Conservation (phyloP, 78 protist species). For the Dictyostelium purpureum region DNA sequence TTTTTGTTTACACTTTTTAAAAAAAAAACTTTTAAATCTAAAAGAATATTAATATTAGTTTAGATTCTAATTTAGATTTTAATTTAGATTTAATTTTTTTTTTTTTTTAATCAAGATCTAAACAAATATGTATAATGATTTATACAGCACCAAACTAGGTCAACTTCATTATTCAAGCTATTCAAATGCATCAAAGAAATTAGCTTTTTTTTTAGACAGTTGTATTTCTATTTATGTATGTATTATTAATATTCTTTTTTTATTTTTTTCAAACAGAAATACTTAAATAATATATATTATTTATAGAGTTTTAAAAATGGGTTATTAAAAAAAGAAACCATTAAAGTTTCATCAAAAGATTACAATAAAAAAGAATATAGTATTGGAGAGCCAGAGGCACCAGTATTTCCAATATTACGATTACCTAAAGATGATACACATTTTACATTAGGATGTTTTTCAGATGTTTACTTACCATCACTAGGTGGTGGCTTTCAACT, state of each 20-base stretch:
- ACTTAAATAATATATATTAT: neutral
- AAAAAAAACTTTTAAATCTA: no score
- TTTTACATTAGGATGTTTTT: neutral
- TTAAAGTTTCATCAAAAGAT: neutral
- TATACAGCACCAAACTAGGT: no score
- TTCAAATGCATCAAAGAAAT: neutral
- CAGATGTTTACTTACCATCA: neutral
- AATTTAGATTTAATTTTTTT: no score
- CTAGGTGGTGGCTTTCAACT: slow-evolving; percentile 1
- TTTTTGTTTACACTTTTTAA: neutral
- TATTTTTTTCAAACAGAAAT: no score
- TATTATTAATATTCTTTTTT: no score
- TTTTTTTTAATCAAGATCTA: no score
- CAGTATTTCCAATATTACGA: neutral
- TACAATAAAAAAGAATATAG: neutral
- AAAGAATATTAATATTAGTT: no score
- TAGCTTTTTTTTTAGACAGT: neutral
- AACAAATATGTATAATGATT: no score
- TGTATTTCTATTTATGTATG: neutral
- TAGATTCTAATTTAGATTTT: no score
- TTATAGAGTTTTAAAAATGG: slow-evolving; percentile 5
- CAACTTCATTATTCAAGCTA: neutral
- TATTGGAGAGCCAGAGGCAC: neutral
- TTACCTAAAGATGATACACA: neutral
- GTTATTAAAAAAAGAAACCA: neutral